phyloP scores from a whole-genome alignment of 257 asterid genomes.

The Dorcoceras hygrometricum region DNA sequence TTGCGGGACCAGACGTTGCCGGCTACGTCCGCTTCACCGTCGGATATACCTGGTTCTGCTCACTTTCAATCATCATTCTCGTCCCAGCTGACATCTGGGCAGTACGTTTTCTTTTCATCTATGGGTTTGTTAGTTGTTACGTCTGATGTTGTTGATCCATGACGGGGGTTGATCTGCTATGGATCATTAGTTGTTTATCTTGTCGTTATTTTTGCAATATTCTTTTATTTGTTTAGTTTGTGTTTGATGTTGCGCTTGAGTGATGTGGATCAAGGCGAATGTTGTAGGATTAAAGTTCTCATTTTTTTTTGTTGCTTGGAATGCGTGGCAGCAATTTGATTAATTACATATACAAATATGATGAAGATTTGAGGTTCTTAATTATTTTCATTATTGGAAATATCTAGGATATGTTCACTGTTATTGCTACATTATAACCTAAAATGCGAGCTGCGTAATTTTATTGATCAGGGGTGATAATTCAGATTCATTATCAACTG shows the following conservation, averaged over 20 bases:
- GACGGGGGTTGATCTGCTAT: slow-evolving; percentile 6
- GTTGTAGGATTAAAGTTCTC: not conserved
- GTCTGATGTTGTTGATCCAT: not conserved
- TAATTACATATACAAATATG: too few species aligned
- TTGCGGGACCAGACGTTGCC: slow-evolving; percentile 71
- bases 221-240: not conserved
- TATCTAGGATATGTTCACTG: too few species aligned
- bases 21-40: slow-evolving; percentile 59
- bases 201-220: too few species aligned
- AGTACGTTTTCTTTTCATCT: slow-evolving; percentile 35
- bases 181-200: not conserved
- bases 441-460: too few species aligned
- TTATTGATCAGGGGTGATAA: too few species aligned
- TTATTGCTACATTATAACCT: too few species aligned
- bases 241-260: not conserved
- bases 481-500: too few species aligned
- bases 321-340: not conserved
- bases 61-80: slow-evolving; percentile 64
- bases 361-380: too few species aligned
- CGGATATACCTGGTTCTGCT: slow-evolving; percentile 80
- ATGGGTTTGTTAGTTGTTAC: not conserved
- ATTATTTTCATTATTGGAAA: too few species aligned
- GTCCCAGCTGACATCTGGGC: slow-evolving; percentile 88
- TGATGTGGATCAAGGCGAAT: not conserved
- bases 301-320: not conserved